Base-by-base conservation (phyloP, 495 filamentous ascomycete genomes). In the Pseudomonodictys pantanalensis region DNA sequence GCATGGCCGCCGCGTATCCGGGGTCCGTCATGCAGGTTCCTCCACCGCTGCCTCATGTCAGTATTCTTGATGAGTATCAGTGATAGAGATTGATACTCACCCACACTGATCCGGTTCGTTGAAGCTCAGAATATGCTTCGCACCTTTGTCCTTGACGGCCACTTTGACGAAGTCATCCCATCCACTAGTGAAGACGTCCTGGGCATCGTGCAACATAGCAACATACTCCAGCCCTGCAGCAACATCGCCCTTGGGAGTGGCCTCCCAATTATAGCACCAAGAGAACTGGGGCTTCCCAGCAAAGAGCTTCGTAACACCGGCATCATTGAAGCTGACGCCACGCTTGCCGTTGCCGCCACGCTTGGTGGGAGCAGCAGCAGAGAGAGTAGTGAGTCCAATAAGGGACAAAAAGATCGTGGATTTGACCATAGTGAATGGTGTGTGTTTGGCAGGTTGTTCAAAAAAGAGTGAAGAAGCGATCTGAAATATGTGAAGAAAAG, bases 11-110 rank as follows among this genome's bases (percentile, higher is more conserved):
- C 10, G 11, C 39, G n/a, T n/a, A n/a, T n/a, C n/a, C n/a, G n/a
- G n/a, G n/a, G 35, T 29, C 15, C 20, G 10, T 10, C 23, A 56
- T 56, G 42, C 53, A 56, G 25, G 89, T 88, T 2, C 72, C 73
- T 33, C 73, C 63, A 32, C 83, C 77, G 33, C 72, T 68, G 25
- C 24, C 20, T 24, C 50, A 24, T 8, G 17, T 18, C 35, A 17
- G 22, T 18, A 53, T 2, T 18, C 30, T 30, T 39, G 2, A 18
- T 17, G 20, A 5, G 7, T 7, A 10, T 6, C 6, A 5, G 18
- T 10, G 15, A 9, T 4, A 8, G 51, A 12, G 12, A 43, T 3
- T 1, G 3, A 8, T 28, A 35, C 53, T 46, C 33, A 56, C 53
- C 24, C 23, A 43, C 41, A 47, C 10, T 32, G 24, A 46, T 56